Base-by-base conservation (phyloP, 169 alveolate genomes). In the Hammondia hammondi region DNA sequence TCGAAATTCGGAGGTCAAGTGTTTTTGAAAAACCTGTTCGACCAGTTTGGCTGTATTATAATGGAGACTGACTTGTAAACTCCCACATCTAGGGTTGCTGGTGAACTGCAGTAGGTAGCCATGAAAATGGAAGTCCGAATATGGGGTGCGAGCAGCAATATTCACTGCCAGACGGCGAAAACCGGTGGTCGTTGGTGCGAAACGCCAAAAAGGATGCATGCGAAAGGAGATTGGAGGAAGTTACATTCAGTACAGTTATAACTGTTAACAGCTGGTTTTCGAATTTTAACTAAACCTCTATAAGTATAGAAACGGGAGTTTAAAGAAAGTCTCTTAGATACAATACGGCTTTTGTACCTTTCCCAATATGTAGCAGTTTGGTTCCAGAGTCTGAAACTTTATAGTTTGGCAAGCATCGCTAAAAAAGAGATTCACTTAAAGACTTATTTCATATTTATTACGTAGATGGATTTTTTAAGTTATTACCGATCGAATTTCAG, bases 401-500 rank as follows among this genome's bases (percentile, higher is more conserved):
- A 39, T 39, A 39, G 43, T 39, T 2, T 39, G 43, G 0, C 43
- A 39, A 39, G 43, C 43, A 39, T 39, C 43, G 43, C 0, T 39
- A 39, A 39, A 39, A 39, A 39, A 39, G 0, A 85, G 92, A 85
- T 46, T 93, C 57, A 52, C 95, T 93, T 19, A 43, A 29, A 7
- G 91, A 29, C 17, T 81, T 32, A 37, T 95, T 39, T 32, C 96
- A 94, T 32, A 85, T 6, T 77, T 92, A 92, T 72, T 61, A 56
- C n/a, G 88, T 85, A 72, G 90, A 81, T 3, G 96, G 96, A 70
- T 88, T 92, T 95, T 95, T 77, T 94, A 92, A 27, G 95, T 88
- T 56, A 93, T 81, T 21, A 89, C 72, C 10, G 94, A 73, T 37
- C 96, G 95, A 14, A 48, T 82, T 92, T 95, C 96, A 35, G 93